Conservation (phyloP, 169 alveolate species). For the Cryptosporidium viatorum region DNA sequence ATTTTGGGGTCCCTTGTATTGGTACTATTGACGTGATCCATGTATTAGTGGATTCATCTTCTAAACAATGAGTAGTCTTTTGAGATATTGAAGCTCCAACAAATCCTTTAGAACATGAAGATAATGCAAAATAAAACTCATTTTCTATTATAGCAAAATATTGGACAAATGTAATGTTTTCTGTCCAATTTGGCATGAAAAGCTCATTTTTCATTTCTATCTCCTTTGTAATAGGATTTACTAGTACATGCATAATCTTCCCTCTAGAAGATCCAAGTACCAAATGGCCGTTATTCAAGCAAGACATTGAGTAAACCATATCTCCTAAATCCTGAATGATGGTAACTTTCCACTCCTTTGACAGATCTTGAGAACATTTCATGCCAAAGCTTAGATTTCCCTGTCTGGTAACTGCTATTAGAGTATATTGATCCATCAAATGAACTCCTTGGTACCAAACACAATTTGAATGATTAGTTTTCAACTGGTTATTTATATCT, state of each 20-base stretch:
- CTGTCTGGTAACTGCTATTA: slow-evolving; percentile 45
- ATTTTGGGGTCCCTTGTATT: slow-evolving; percentile 29
- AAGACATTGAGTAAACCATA: slow-evolving; percentile 24
- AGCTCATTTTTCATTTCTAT: not conserved
- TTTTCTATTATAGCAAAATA: not conserved
- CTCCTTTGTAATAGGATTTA: not conserved
- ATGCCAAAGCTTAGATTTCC: slow-evolving; percentile 20
- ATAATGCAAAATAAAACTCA: not conserved
- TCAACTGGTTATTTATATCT: not conserved
- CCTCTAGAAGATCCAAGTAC: slow-evolving; percentile 64
- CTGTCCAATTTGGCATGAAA: slow-evolving; percentile 2
- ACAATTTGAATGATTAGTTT: not conserved
- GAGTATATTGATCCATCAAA: slow-evolving; percentile 6
- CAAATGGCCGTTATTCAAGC: not conserved
- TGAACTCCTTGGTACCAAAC: slow-evolving; percentile 54
- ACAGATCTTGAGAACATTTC: not conserved
- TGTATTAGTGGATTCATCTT: not conserved
- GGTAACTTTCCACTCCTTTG: not conserved
- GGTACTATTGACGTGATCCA: slow-evolving; percentile 14
- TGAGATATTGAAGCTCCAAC: slow-evolving; percentile 43
- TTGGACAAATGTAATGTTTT: slow-evolving; percentile 22
- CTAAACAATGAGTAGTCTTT: not conserved
- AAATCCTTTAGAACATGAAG: slow-evolving; percentile 59
- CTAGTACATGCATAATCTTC: not conserved
- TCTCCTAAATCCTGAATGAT: not conserved